Evolutionary conservation across 257 asterid species (phyloP), one percentile per base, ranked within the genome.

Genomic region (Fraxinus excelsior): DNA sequence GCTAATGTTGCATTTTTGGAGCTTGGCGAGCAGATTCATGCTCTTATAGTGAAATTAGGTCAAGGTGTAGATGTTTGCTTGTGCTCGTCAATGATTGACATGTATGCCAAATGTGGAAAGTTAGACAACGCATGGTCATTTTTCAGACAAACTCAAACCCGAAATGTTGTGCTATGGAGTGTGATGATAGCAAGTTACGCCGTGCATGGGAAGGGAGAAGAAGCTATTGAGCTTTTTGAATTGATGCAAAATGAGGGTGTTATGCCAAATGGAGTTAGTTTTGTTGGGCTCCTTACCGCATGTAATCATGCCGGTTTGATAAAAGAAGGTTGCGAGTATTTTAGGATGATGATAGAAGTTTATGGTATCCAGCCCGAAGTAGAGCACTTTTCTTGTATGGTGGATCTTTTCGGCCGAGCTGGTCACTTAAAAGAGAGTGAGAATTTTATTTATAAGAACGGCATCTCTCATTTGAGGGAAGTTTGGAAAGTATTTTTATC

Each of bases 51-150:
- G 73, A 89, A 90, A 82, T 81, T 73, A 46, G 97, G 96, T 70
- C 87, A 91, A 58, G 76, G 16, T 10, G 79, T 73, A 62, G 94
- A 90, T 74, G 65, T 86, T 53, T 78, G 84, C 80, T 76, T 90
- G 73, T 71, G 85, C 80, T 85, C 97, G 21, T 84, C 96, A 58
- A 77, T 90, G 80, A 86, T 90, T 67, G 89, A 88, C 83, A 92
- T 92, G 97, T 92, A 92, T 70, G 93, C 96, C 78, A 92, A 90
- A 85, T 90, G 97, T 72, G 96, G 96, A 62, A 86, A 81, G 79
- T 69, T 88, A 83, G 86, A 84, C 19, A 84, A 87, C 66, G 84
- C 96, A 67, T 74, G 72, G 87, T 79, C 83, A 60, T 67, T 83
- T 80, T 92, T 90, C 77, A 37, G 42, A 37, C 85, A 82, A 80